Evolutionary conservation across 169 alveolate species (phyloP), one percentile per base, ranked within the genome.

Genomic region (Plasmodium chabaudi): DNA sequence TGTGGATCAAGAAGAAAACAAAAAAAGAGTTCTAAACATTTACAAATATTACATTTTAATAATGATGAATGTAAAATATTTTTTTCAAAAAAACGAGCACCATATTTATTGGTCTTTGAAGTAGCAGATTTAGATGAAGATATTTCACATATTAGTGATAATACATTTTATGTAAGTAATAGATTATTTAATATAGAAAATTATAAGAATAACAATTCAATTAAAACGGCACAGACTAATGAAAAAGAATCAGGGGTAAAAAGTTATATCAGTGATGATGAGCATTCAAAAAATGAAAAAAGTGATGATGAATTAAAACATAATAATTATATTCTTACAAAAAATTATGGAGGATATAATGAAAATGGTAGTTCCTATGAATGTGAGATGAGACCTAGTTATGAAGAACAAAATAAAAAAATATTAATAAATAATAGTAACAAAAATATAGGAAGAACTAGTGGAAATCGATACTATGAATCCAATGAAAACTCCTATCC

Each of bases 71-170:
- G 95, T 49, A 93, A 93, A 70, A 94, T 95, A 59, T 95, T 95
- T 93, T 90, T 93, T 44, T 94, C 97, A 15, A 94, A 93, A 60
- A 95, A 94, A 61, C 89, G 98, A 19, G 98, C 97, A 6, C 98
- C 97, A 5, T 96, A 95, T 72, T 89, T 96, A 59, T 88, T 96
- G 55, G 93, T 94, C 65, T 87, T 95, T 27, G 98, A 96, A 77
- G 94, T 95, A 73, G 98, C 97, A 15, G 96, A 96, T 82, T 86
- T 96, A 56, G 98, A 96, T 65, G 98, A 96, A 64, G 96, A 93
- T 55, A 89, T 93, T 25, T 87, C 89, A 34, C 65, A 55, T 17
- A 91, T 91, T 9, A 27, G 77, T 19, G 87, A 73, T 44, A 10
- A 17, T 27, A 47, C 71, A 5, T 67, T 72, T 49, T 87, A 91